phyloP scores from a whole-genome alignment of 495 filamentous ascomycete species.

The Tuber indicum region DNA sequence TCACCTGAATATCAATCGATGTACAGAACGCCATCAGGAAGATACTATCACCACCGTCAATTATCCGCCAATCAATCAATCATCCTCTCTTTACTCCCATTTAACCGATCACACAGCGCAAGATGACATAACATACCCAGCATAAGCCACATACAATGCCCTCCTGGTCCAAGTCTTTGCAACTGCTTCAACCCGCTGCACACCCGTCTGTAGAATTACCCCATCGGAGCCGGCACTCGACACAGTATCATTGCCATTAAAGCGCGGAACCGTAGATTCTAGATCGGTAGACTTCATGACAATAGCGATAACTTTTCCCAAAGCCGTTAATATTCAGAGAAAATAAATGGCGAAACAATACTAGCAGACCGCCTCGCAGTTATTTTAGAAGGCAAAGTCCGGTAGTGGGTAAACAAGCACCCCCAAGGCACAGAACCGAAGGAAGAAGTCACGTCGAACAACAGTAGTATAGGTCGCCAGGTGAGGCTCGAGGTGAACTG shows the following conservation, averaged over 20 bases:
- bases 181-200: constrained; percentile 28
- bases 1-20: constrained; percentile 48
- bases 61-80: constrained; percentile 3
- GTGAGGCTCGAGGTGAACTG: neutral
- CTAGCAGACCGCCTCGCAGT: neutral
- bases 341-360: neutral
- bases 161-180: constrained; percentile 30
- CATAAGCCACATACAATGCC: constrained; percentile 37
- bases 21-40: constrained; percentile 47
- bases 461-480: neutral
- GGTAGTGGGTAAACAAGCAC: neutral
- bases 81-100: neutral
- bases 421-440: neutral
- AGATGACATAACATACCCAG: constrained; percentile 26
- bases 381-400: neutral
- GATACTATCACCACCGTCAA: constrained; percentile 16
- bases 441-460: neutral
- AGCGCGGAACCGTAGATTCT: neutral
- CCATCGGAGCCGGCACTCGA: neutral
- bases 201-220: constrained; percentile 32
- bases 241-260: constrained; percentile 2
- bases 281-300: constrained; percentile 2
- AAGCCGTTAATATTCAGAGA: neutral
- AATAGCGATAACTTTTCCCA: neutral
- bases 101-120: no score